Conservation (phyloP, 2,329 filamentous ascomycete species). For the Cytospora leucostoma region DNA sequence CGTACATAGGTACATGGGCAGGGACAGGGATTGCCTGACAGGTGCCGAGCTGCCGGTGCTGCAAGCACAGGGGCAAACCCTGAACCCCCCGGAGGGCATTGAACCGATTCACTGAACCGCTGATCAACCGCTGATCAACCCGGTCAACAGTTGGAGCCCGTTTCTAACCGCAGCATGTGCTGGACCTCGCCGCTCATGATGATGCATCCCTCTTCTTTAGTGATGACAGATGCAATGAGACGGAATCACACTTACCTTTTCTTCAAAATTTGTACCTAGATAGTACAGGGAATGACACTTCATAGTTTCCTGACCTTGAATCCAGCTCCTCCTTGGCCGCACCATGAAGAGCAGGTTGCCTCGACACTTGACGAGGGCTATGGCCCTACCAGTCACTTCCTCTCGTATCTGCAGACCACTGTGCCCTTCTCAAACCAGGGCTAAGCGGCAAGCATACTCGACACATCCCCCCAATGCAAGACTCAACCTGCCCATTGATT, state of each 20-base stretch:
- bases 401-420: slow-evolving; percentile 22
- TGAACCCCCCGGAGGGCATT: not conserved
- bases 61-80: not conserved
- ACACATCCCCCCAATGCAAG: slow-evolving; percentile 60
- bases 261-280: not conserved
- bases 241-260: not conserved
- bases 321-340: not conserved
- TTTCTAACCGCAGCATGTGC: not conserved
- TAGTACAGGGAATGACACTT: not conserved
- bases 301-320: not conserved
- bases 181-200: not conserved
- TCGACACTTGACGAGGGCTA: slow-evolving; percentile 26
- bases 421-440: slow-evolving; percentile 21
- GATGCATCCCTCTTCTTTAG: not conserved
- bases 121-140: not conserved
- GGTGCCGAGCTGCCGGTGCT: slow-evolving; percentile 15
- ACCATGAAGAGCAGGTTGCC: slow-evolving; percentile 15
- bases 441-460: slow-evolving; percentile 46
- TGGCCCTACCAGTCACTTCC: slow-evolving; percentile 20
- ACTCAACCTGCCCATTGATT: slow-evolving; percentile 87
- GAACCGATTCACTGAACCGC: not conserved
- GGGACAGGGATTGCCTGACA: not conserved
- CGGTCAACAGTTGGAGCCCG: not conserved
- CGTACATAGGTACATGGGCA: not conserved
- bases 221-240: not conserved